Percentiles rank a stretch among this genome's conserved stretches.
phyloP scores from a whole-genome alignment of 1,284 basidiomycete genomes.

The Garcileccinum viscosum region DNA sequence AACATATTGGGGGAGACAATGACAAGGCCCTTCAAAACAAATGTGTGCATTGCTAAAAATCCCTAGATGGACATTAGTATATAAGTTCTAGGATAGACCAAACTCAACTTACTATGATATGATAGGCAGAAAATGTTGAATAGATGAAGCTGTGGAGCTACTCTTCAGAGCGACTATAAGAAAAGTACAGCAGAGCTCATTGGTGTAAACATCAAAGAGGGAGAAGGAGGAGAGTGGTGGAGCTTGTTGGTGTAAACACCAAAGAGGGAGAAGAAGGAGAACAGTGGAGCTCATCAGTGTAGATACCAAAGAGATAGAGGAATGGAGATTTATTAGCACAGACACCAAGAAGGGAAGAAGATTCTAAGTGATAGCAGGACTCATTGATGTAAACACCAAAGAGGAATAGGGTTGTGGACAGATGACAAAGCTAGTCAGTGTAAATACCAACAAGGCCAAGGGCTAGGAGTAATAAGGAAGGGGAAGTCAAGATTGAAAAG shows the following conservation, averaged over 20 bases:
- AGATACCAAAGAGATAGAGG: background rate
- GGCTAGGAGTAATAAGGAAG: too few relatives aligned
- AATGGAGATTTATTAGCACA: background rate
- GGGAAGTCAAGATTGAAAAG: too few relatives aligned
- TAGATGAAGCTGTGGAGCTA: too few relatives aligned
- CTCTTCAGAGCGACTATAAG: background rate
- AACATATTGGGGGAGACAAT: slow-evolving; percentile 7
- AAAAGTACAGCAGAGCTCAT: too few relatives aligned
- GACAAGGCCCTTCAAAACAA: background rate
- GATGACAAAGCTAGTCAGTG: background rate
- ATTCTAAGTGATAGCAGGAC: background rate
- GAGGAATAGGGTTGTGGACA: background rate
- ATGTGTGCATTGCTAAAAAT: slow-evolving; percentile 2
- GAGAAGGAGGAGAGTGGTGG: too few relatives aligned
- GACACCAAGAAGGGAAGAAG: background rate
- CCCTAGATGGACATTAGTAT: background rate
- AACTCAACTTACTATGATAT: background rate
- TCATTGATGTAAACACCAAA: background rate
- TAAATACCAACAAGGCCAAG: background rate
- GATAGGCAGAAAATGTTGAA: background rate
- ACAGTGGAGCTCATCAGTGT: background rate
- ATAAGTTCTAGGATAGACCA: background rate
- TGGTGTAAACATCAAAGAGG: too few relatives aligned
- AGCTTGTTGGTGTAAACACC: background rate
- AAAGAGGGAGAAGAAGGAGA: background rate